These are phyloP conservation scores for Collybia nuda DNA, from an alignment of 768 basidiomycete genomes.

Conservation along the genomic window DNA sequence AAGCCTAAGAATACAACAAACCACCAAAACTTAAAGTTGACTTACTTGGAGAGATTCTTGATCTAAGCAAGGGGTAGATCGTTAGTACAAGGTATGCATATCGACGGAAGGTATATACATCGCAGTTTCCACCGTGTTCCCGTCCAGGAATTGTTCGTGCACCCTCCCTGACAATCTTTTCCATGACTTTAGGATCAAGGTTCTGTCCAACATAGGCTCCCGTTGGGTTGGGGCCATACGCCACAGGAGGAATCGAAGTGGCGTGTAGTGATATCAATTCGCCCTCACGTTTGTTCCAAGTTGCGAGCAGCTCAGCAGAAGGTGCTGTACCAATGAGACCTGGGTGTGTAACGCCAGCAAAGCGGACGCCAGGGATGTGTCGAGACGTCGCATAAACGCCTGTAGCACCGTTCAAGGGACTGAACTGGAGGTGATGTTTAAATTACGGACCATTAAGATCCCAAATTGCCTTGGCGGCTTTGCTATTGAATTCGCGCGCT, in stretches of 20 bases:
- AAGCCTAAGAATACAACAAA: background rate
- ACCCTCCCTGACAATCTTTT: slow-evolving; percentile 63
- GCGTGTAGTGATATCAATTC: slow-evolving; percentile 56
- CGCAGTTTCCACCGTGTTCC: slow-evolving; percentile 82
- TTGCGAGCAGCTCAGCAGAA: slow-evolving; percentile 66
- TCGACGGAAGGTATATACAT: slow-evolving; percentile 38
- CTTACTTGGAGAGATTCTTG: slow-evolving; percentile 67
- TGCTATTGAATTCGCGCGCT: slow-evolving; percentile 69
- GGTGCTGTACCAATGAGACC: slow-evolving; percentile 79
- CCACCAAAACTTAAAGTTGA: background rate
- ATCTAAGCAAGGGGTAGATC: slow-evolving; percentile 41
- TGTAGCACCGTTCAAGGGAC: slow-evolving; percentile 13
- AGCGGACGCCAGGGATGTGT: slow-evolving; percentile 78
- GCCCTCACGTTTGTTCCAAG: slow-evolving; percentile 75
- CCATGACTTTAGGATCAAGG: slow-evolving; percentile 39
- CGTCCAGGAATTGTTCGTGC: slow-evolving; percentile 74
- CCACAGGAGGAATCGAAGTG: slow-evolving; percentile 60
- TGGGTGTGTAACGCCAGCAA: slow-evolving; percentile 76
- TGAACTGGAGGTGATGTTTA: background rate
- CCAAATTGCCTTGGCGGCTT: slow-evolving; percentile 80
- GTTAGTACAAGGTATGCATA: background rate
- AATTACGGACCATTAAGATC: slow-evolving; percentile 59
- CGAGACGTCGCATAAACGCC: slow-evolving; percentile 73
- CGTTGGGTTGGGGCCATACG: slow-evolving; percentile 56
- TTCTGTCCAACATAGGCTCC: slow-evolving; percentile 76